Evolutionary conservation across 2,329 filamentous ascomycete genomes (phyloP), one percentile per base, ranked within the genome.

Genomic region (Aspergillus niger): DNA sequence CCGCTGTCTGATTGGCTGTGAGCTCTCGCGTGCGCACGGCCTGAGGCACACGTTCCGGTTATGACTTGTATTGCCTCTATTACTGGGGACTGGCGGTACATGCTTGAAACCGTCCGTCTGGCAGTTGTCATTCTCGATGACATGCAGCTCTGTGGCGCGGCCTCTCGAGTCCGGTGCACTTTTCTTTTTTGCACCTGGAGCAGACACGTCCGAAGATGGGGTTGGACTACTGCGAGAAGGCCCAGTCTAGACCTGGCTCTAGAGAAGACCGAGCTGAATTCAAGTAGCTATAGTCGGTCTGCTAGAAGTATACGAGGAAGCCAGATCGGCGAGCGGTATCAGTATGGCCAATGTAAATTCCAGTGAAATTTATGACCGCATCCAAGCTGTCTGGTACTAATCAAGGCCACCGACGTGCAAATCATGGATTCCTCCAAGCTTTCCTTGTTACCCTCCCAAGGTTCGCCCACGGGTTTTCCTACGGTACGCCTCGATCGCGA

Each of bases 1-100:
- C 57, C 64, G 65, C 68, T 58, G 63, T 69, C 67, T 70, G 58
- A 58, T 55, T 57, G 51, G 63, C 28, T n/a, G 28, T 17, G 15
- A 24, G 47, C 47, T 36, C 61, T 63, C 13, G 52, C 48, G 54
- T 58, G 38, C 41, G 47, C 41, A 62, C 57, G 55, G 65, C 63
- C 68, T 65, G 52, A 66, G 62, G 64, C 61, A 62, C 61, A 57
- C 36, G 49, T 65, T 68, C 63, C 44, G 39, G 51, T 59, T 17
- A 39, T 47, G 11, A 28, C 55, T 41, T 54, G 39, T 52, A 41
- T 59, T 30, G 24, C 32, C 13, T 51, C 41, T 55, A 50, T 13
- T 13, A 36, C 32, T 36, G 32, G 32, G 10, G 32, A 36, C 10
- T 36, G 32, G 11, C 32, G 32, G 32, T 36, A 36, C 32, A 36